Base-by-base conservation (phyloP, 2,329 filamentous ascomycete species). In the Sporothrix globosa region DNA sequence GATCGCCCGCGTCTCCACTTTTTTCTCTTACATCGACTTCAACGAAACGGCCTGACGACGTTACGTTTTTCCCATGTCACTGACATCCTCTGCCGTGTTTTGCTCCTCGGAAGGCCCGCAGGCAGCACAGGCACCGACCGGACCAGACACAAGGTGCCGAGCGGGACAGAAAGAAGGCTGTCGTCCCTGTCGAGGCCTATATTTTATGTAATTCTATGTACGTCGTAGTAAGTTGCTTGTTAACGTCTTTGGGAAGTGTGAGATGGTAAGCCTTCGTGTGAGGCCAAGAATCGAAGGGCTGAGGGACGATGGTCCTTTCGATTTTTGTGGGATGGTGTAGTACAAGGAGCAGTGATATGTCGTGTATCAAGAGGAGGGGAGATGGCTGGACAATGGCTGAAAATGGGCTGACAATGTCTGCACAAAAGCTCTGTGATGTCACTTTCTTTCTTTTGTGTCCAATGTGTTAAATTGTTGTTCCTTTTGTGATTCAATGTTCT, bases 81-180 rank as follows among this genome's bases (percentile, higher is more conserved):
- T 44, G 34, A 2, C n/a, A 11, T 50, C 46, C 24, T 50, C 61
- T 39, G 61, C 67, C 54, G 41, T 52, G 39, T 46, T 30, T 24
- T 54, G 4, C 4, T 14, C 34, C 14, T 69, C 68, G 68, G 58
- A 52, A 69, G 50, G 46, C 30, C 63, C 46, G 66, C 52, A 52
- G 68, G 48, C 68, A 48, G 56, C 39, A 65, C 48, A 54, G 34
- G 58, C 48, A 63, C 68, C 19, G 66, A 52, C 30, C 56, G 58
- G 68, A 56, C 68, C 34, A 54, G 11, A 54, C 48, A 21, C n/a
- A 1, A 44, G 14, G 4, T 27, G 24, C 7, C 11, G n/a, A 13
- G 39, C 56, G 56, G 39, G 58, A 19, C 41, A 30, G 21, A 19
- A n/a, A 9, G 7, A 9, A 13, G 7, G 41, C 41, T 44, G 10